These are phyloP conservation scores for Neonectria punicea DNA, from an alignment of 2,329 filamentous ascomycete species.

Conservation along the genomic window DNA sequence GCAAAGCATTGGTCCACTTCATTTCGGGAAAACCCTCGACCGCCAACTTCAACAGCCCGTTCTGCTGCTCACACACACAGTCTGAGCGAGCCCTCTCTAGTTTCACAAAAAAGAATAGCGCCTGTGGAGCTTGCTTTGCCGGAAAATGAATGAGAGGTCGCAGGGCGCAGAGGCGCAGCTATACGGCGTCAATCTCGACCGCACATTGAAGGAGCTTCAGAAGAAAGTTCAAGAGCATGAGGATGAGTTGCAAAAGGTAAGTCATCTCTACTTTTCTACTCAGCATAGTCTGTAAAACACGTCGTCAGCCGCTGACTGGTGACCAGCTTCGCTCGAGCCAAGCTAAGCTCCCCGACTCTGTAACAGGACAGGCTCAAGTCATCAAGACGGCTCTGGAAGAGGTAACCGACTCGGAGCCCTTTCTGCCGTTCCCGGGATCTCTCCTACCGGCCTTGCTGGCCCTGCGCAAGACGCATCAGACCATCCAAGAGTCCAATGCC, in stretches of 20 bases:
- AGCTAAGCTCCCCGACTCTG: slow-evolving; percentile 39
- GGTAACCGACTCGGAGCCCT: slow-evolving; percentile 69
- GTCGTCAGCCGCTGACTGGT: slow-evolving; percentile 7
- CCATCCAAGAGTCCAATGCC: slow-evolving; percentile 70
- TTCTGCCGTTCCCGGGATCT: slow-evolving; percentile 74
- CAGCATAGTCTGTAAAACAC: no score
- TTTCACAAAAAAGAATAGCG: slow-evolving; percentile 11
- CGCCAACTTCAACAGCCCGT: not conserved
- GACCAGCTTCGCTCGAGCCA: slow-evolving; percentile 44
- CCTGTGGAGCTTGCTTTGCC: slow-evolving; percentile 17
- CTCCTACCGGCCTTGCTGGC: slow-evolving; percentile 78
- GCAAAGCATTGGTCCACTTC: slow-evolving; percentile 8
- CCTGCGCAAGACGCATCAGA: slow-evolving; percentile 72
- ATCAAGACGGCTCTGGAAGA: slow-evolving; percentile 74
- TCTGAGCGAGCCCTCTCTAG: not conserved
- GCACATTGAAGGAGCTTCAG: slow-evolving; percentile 75
- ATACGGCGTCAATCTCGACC: slow-evolving; percentile 66
- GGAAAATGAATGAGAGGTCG: slow-evolving; percentile 40
- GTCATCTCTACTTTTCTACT: not conserved
- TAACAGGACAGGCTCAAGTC: slow-evolving; percentile 49
- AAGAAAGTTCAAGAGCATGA: slow-evolving; percentile 65
- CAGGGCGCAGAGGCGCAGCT: slow-evolving; percentile 41
- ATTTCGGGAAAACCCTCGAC: slow-evolving; percentile 13
- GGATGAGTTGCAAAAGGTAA: slow-evolving; percentile 58
- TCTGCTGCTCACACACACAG: not conserved